A percentile compares a stretch with the other conserved stretches of the same genome.
Conservation (phyloP, 306 rosid species). For the Datisca glomerata region DNA sequence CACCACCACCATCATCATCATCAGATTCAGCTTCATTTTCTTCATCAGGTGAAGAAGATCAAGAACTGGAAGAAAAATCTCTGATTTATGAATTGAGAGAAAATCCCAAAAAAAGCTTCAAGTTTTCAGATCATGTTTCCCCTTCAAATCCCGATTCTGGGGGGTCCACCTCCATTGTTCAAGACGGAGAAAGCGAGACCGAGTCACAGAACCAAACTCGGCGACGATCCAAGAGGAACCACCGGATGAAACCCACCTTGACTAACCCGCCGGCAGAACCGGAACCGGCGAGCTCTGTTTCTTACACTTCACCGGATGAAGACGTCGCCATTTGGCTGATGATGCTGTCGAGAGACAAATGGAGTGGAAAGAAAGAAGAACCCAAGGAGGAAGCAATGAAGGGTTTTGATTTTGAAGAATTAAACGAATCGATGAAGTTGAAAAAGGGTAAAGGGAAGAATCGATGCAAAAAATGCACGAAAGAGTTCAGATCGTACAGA, state of each 20-base stretch:
- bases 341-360: constrained; percentile 64
- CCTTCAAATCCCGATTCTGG: constrained; percentile 23
- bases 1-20: constrained; percentile 16
- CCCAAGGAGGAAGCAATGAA: neutral
- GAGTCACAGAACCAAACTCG: constrained; percentile 71
- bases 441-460: constrained; percentile 30
- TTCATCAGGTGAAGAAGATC: constrained; percentile 16
- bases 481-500: constrained; percentile 47
- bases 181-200: constrained; percentile 80
- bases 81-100: constrained; percentile 39
- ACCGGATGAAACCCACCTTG: constrained; percentile 13
- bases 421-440: constrained; percentile 18
- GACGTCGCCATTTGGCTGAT: constrained; percentile 69
- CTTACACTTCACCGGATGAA: constrained; percentile 55
- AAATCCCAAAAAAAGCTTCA: constrained; percentile 55
- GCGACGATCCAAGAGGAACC: constrained; percentile 63
- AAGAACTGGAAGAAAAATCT: constrained; percentile 14
- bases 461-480: constrained; percentile 40
- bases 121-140: constrained; percentile 51
- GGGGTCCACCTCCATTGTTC: constrained; percentile 38
- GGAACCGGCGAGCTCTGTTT: constrained; percentile 49
- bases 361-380: constrained; percentile 21
- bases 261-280: constrained; percentile 18
- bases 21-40: neutral
- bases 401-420: constrained; percentile 3